Conservation (phyloP, 306 rosid genomes). For the Pachyrhizus erosus region DNA sequence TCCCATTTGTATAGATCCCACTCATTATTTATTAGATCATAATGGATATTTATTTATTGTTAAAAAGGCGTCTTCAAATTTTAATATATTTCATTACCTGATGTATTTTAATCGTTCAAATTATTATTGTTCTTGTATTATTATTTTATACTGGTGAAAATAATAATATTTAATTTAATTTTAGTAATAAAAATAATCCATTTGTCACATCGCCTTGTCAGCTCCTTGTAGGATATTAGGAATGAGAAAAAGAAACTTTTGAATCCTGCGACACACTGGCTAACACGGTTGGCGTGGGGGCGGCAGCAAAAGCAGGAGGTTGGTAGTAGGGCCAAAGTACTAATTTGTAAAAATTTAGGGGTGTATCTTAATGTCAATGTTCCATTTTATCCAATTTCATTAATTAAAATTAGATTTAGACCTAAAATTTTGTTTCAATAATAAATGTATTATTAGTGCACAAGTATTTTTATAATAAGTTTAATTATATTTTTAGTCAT, state of each 20-base stretch:
- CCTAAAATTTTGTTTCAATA: background rate
- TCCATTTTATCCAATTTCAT: background rate
- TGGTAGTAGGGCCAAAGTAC: background rate
- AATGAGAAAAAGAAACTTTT: background rate
- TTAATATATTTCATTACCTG: too few relatives aligned
- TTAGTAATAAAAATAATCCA: background rate
- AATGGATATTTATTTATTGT: too few relatives aligned
- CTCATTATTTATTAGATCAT: too few relatives aligned
- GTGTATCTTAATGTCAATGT: background rate
- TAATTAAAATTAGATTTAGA: background rate
- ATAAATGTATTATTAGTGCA: too few relatives aligned
- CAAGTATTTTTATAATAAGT: too few relatives aligned
- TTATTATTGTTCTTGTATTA: background rate
- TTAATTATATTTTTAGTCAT: too few relatives aligned
- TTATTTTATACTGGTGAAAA: background rate
- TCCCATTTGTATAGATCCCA: too few relatives aligned
- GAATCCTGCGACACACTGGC: conserved; percentile 14
- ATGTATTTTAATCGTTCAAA: background rate
- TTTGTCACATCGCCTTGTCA: conserved; percentile 42
- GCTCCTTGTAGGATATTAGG: conserved; percentile 25
- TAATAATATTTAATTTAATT: background rate
- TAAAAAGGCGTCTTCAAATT: too few relatives aligned
- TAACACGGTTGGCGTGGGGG: conserved; percentile 37
- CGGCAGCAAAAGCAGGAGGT: conserved; percentile 7
- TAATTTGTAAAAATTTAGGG: background rate